Conservation (phyloP, 768 basidiomycete species). For the Tulasnella sp. region DNA sequence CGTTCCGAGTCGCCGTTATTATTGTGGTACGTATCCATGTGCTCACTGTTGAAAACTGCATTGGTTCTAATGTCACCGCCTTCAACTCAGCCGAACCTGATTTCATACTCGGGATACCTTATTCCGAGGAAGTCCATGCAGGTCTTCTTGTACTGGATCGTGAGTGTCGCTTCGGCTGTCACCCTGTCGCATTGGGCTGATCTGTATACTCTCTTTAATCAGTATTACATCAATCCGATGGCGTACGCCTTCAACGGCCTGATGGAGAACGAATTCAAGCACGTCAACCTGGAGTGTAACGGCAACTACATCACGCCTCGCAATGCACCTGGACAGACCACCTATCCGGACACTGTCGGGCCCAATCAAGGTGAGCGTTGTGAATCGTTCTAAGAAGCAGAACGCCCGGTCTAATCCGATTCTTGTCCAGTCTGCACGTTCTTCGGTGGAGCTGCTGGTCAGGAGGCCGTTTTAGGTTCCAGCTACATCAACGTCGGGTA, state of each 20-base stretch:
- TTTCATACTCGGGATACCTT: slow-evolving; percentile 60
- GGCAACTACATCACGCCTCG: slow-evolving; percentile 55
- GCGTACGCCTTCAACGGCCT: slow-evolving; percentile 64
- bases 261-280: slow-evolving; percentile 82
- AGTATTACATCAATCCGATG: slow-evolving; percentile 67
- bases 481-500: slow-evolving; percentile 48
- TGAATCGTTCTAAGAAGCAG: slow-evolving; percentile 22
- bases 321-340: slow-evolving; percentile 41
- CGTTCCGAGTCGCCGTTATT: slow-evolving; percentile 30
- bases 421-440: slow-evolving; percentile 7
- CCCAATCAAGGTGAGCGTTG: slow-evolving; percentile 20
- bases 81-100: slow-evolving; percentile 43
- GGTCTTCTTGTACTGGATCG: slow-evolving; percentile 76
- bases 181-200: background rate
- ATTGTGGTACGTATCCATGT: slow-evolving; percentile 5
- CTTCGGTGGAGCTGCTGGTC: slow-evolving; percentile 18
- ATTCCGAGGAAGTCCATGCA: slow-evolving; percentile 62
- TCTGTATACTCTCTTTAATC: slow-evolving; percentile 20
- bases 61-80: slow-evolving; percentile 32
- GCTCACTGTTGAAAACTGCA: slow-evolving; percentile 20
- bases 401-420: too few species aligned
- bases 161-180: slow-evolving; percentile 20
- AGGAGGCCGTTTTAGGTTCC: slow-evolving; percentile 36
- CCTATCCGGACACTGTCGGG: slow-evolving; percentile 46
- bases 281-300: slow-evolving; percentile 51